Percentiles rank a stretch among this genome's conserved stretches.
These are phyloP conservation scores for Bremia lactucae DNA, from an alignment of 352 stramenopile genomes.

Conservation along the genomic window DNA sequence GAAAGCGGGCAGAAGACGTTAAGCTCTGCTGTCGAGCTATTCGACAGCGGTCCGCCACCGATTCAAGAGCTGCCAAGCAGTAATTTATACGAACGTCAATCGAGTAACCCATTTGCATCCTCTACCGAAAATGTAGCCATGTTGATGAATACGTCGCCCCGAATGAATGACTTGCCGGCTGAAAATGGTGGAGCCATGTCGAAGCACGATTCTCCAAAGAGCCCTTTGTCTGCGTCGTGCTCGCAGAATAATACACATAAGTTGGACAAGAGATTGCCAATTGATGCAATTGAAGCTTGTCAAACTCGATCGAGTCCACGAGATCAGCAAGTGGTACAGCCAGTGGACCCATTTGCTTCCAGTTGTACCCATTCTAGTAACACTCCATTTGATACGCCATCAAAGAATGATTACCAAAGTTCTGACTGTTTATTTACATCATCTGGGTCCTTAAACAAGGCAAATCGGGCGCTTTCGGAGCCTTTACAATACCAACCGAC, in stretches of 20 bases:
- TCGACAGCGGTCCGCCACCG: slow-evolving; percentile 12
- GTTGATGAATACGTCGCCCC: neutral
- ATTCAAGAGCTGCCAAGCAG: slow-evolving; percentile 8
- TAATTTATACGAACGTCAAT: slow-evolving; percentile 14
- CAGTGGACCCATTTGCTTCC: slow-evolving; percentile 10
- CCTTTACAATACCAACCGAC: slow-evolving; percentile 2
- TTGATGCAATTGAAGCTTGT: too few relatives aligned
- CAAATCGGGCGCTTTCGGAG: slow-evolving; percentile 2
- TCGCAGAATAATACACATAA: too few relatives aligned
- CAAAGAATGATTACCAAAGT: slow-evolving; percentile 10
- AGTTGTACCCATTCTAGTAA: slow-evolving; percentile 4
- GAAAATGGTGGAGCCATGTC: neutral
- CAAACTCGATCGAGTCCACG: too few relatives aligned
- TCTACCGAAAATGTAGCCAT: slow-evolving; percentile 3
- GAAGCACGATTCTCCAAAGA: neutral
- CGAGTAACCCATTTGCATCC: slow-evolving; percentile 2
- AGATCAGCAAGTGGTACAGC: slow-evolving; percentile 5
- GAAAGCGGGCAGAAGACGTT: slow-evolving; percentile 1
- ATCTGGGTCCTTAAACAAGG: slow-evolving; percentile 11
- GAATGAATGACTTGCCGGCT: slow-evolving; percentile 5
- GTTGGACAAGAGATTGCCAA: too few relatives aligned
- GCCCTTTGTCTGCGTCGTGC: too few relatives aligned
- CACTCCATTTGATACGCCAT: slow-evolving; percentile 11
- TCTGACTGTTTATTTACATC: slow-evolving; percentile 23
- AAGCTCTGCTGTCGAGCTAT: slow-evolving; percentile 11